These are phyloP conservation scores for Piloderma croceum DNA, from an alignment of 768 basidiomycete species.

Conservation along the genomic window DNA sequence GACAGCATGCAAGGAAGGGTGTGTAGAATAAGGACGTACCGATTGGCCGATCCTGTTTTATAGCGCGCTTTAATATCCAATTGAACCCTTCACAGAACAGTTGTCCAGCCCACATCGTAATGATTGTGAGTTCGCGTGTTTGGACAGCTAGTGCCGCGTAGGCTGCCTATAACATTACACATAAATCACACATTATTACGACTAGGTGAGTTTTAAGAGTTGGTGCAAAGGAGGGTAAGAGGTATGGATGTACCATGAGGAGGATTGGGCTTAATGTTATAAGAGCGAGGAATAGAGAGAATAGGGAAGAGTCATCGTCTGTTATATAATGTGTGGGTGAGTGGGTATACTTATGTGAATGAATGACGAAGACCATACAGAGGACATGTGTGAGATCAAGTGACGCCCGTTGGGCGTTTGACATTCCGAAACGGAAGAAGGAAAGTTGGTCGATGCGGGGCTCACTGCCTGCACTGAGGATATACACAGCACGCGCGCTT, in stretches of 20 bases:
- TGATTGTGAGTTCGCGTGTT: slow-evolving; percentile 73
- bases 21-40: slow-evolving; percentile 34
- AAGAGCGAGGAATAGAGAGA: slow-evolving; percentile 54
- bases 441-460: neutral
- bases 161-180: slow-evolving; percentile 48
- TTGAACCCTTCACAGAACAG: slow-evolving; percentile 67
- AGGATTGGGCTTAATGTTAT: slow-evolving; percentile 66
- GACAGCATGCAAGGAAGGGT: neutral
- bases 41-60: slow-evolving; percentile 66
- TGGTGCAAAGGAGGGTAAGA: neutral
- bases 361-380: slow-evolving; percentile 35
- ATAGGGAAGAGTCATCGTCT: slow-evolving; percentile 60
- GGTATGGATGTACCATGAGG: slow-evolving; percentile 49
- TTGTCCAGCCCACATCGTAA: slow-evolving; percentile 83
- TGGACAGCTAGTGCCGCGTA: slow-evolving; percentile 72
- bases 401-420: slow-evolving; percentile 35
- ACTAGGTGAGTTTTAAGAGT: slow-evolving; percentile 5
- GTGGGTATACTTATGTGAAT: no score
- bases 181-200: neutral
- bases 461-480: slow-evolving; percentile 1
- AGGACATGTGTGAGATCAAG: slow-evolving; percentile 65
- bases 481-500: no score
- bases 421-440: slow-evolving; percentile 1
- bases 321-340: slow-evolving; percentile 2
- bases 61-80: slow-evolving; percentile 55